Conservation (phyloP, 805 yeast species). For the Candida piceae region DNA sequence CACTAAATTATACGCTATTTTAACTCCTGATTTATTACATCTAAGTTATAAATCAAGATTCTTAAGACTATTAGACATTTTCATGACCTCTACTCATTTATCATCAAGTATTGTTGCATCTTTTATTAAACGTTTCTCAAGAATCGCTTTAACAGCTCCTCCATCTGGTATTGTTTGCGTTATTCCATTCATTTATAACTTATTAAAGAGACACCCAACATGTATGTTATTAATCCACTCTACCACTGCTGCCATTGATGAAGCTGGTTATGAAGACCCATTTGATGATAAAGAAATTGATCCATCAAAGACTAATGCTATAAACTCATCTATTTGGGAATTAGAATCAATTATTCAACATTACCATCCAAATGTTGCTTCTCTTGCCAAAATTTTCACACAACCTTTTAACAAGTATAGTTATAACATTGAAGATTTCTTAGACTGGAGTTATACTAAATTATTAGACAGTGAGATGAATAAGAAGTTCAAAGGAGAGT, state of each 20-base stretch:
- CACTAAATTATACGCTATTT: conserved; percentile 70
- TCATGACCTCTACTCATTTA: conserved; percentile 81
- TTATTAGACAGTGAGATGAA: conserved; percentile 57
- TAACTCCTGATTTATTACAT: conserved; percentile 71
- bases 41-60: conserved; percentile 82
- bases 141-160: conserved; percentile 70
- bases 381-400: conserved; percentile 78
- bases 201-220: conserved; percentile 85
- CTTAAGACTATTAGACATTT: conserved; percentile 79
- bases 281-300: conserved; percentile 58
- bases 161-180: conserved; percentile 86
- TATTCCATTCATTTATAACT: conserved; percentile 87
- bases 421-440: conserved; percentile 89
- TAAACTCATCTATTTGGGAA: conserved; percentile 91
- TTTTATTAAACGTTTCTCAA: conserved; percentile 76
- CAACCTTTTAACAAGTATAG: conserved; percentile 87
- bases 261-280: conserved; percentile 50
- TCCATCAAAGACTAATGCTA: conserved; percentile 75
- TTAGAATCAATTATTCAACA: conserved; percentile 68
- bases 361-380: conserved; percentile 93
- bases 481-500: conserved; percentile 63
- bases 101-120: conserved; percentile 83
- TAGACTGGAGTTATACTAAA: conserved; percentile 81
- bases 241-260: conserved; percentile 29
- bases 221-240: conserved; percentile 87